Conservation (phyloP, 305 asterid species). For the Coffea humblotiana region DNA sequence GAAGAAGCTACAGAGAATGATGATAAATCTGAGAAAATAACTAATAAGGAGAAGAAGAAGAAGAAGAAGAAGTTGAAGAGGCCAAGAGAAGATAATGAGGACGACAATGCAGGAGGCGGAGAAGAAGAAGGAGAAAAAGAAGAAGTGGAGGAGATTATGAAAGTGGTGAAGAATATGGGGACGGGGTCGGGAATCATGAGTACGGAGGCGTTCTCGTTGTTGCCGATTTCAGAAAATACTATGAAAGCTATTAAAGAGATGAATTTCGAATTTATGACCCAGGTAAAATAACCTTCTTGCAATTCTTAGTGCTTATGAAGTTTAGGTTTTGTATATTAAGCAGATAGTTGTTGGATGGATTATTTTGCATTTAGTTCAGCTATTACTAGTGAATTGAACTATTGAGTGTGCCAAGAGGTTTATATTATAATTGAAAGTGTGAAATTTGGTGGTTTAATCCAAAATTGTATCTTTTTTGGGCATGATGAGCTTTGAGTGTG, state of each 20-base stretch:
- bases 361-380: not conserved
- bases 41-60: not conserved
- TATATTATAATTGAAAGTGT: too few species aligned
- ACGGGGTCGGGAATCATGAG: constrained; percentile 89
- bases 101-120: constrained; percentile 17
- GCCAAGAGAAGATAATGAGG: constrained; percentile 6
- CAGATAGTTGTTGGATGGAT: not conserved
- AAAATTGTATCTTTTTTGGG: too few species aligned
- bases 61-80: constrained; percentile 12
- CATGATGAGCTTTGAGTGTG: too few species aligned
- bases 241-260: constrained; percentile 68
- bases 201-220: constrained; percentile 47
- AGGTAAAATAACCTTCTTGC: constrained; percentile 39
- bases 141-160: constrained; percentile 30
- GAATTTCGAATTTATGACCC: constrained; percentile 81
- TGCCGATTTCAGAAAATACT: constrained; percentile 62
- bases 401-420: too few species aligned
- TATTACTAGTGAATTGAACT: too few species aligned
- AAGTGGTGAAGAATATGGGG: constrained; percentile 37
- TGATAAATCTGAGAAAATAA: not conserved
- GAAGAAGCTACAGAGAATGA: not conserved
- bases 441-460: too few species aligned
- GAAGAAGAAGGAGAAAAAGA: constrained; percentile 15
- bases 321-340: not conserved
- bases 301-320: not conserved